Conservation (phyloP, 495 filamentous ascomycete genomes). For the Recurvomyces mirabilis region DNA sequence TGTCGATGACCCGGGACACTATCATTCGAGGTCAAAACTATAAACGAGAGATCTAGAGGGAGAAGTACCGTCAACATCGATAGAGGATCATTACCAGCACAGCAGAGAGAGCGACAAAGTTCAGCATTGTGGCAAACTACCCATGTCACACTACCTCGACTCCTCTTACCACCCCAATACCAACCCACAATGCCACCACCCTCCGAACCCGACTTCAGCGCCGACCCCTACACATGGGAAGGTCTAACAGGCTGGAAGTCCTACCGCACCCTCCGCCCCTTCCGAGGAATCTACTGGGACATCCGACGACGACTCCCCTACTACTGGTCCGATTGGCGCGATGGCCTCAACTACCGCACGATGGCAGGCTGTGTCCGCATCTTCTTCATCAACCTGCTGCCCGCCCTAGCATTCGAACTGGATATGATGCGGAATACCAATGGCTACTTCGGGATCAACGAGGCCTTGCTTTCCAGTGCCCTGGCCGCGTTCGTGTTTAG, state of each 20-base stretch:
- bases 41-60: no score
- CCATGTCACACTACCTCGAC: no score
- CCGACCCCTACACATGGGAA: slow-evolving; percentile 20
- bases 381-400: slow-evolving; percentile 39
- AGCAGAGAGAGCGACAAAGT: no score
- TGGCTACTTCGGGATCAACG: slow-evolving; percentile 37
- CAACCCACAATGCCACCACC: no score
- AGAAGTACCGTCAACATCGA: no score
- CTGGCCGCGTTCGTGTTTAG: slow-evolving; percentile 35
- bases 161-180: no score
- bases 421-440: slow-evolving; percentile 35
- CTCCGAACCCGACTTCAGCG: slow-evolving; percentile 18
- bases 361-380: slow-evolving; percentile 34
- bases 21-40: no score
- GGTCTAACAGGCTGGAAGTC: slow-evolving; percentile 11
- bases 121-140: no score
- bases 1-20: no score
- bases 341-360: slow-evolving; percentile 36
- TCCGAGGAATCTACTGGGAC: slow-evolving; percentile 36
- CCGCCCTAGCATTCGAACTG: slow-evolving; percentile 36
- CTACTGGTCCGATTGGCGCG: slow-evolving; percentile 34
- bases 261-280: slow-evolving; percentile 19
- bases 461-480: slow-evolving; percentile 36
- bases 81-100: no score
- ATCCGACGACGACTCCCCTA: slow-evolving; percentile 32